These are phyloP conservation scores for Hymenoscyphus infarciens DNA, from an alignment of 2,329 filamentous ascomycete species.

Conservation along the genomic window DNA sequence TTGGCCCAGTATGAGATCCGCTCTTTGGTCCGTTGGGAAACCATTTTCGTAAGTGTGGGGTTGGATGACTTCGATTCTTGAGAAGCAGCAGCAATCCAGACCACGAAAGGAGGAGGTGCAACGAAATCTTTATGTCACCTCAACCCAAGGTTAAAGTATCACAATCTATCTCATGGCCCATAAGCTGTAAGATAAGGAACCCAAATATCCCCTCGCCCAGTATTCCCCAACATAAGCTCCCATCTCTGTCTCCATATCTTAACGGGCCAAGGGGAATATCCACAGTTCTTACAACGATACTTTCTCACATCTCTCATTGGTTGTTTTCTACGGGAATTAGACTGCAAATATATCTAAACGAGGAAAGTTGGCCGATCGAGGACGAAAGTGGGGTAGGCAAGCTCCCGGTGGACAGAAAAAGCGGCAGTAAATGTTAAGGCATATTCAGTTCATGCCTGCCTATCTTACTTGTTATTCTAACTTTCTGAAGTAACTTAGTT, in stretches of 20 bases:
- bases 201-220: not conserved
- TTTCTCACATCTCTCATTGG: not conserved
- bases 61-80: not conserved
- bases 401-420: too few species aligned
- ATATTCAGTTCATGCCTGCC: too few species aligned
- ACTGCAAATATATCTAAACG: not conserved
- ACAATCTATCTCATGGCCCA: not conserved
- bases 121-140: not conserved
- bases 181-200: not conserved
- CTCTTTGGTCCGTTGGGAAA: slow-evolving; percentile 21
- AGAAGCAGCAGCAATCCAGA: not conserved
- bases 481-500: too few species aligned
- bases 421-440: too few species aligned
- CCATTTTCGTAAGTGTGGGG: slow-evolving; percentile 13
- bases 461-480: too few species aligned
- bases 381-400: not conserved
- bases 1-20: slow-evolving; percentile 20
- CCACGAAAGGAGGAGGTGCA: not conserved
- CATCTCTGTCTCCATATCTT: not conserved
- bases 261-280: not conserved
- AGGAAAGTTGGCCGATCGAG: not conserved
- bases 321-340: not conserved
- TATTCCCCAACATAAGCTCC: not conserved
- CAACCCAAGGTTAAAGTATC: not conserved
- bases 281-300: not conserved